phyloP scores from a whole-genome alignment of 1,139 yeast species.

The Candida glucosophila region DNA sequence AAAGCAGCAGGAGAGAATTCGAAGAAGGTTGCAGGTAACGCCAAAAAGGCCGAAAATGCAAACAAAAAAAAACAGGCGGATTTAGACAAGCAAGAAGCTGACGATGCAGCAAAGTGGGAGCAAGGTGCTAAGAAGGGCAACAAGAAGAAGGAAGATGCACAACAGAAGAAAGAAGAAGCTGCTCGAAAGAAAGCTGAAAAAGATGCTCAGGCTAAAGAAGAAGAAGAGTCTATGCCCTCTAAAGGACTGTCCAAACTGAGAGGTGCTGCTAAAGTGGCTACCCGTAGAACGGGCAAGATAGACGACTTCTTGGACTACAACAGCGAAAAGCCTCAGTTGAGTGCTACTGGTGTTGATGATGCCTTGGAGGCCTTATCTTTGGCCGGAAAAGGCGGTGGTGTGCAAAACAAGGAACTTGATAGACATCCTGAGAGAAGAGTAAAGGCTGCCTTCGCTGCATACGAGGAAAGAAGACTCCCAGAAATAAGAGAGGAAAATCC shows the following conservation, averaged over 20 bases:
- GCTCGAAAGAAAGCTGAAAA: conserved; percentile 59
- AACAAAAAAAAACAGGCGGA: conserved; percentile 52
- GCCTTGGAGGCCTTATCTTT: conserved; percentile 73
- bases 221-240: conserved; percentile 53
- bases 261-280: conserved; percentile 66
- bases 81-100: conserved; percentile 37
- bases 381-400: conserved; percentile 47
- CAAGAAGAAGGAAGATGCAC: conserved; percentile 61
- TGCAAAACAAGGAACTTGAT: conserved; percentile 57
- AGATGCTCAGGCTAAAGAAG: conserved; percentile 51
- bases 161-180: conserved; percentile 54
- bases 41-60: conserved; percentile 62
- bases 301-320: conserved; percentile 53
- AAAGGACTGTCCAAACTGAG: conserved; percentile 53
- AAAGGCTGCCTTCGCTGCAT: conserved; percentile 72
- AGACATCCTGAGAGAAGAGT: conserved; percentile 87
- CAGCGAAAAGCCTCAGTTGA: conserved; percentile 43
- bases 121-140: conserved; percentile 67
- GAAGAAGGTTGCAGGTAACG: conserved; percentile 63
- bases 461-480: conserved; percentile 65
- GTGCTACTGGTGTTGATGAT: conserved; percentile 69
- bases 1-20: conserved; percentile 48
- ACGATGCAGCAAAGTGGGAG: conserved; percentile 61
- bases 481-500: conserved; percentile 70
- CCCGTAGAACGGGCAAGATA: conserved; percentile 53